Evolutionary conservation across 345 rosid genomes (phyloP).

Genomic region (Corymbia maculata): DNA sequence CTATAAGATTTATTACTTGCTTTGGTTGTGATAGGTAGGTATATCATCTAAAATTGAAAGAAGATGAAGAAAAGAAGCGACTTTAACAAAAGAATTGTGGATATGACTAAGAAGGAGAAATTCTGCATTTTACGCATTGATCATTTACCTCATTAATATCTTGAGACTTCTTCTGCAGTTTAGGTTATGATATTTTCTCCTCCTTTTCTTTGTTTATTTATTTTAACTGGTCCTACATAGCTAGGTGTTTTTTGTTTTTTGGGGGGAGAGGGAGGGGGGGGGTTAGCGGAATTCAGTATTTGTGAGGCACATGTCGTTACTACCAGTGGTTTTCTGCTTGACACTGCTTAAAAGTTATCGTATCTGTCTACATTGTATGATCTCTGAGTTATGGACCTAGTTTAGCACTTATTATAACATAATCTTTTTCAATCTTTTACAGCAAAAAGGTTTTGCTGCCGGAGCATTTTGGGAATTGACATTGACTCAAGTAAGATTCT

Average conservation of each 20-base stretch:
- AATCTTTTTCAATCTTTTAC: conserved; percentile 11
- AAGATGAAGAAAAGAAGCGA: background rate
- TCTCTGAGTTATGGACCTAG: background rate
- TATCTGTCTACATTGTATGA: background rate
- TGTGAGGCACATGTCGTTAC: background rate
- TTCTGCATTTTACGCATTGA: background rate
- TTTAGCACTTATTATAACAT: background rate
- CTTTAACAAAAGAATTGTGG: background rate
- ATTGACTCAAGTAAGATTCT: conserved; percentile 75
- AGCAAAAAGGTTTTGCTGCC: conserved; percentile 78
- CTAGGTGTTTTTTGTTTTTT: background rate
- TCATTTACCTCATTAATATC: background rate
- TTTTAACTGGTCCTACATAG: background rate
- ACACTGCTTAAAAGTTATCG: background rate
- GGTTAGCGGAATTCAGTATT: background rate
- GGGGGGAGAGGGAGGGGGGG: background rate
- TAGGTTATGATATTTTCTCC: background rate
- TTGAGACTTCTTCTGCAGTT: background rate
- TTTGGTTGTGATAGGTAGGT: background rate
- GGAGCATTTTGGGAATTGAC: conserved; percentile 75
- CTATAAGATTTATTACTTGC: background rate
- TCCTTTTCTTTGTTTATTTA: background rate
- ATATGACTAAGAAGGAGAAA: background rate
- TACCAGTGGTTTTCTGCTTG: background rate
- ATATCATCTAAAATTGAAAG: background rate